Base-by-base conservation (phyloP, 352 stramenopile species). In the Globisporangium heterothallicum region DNA sequence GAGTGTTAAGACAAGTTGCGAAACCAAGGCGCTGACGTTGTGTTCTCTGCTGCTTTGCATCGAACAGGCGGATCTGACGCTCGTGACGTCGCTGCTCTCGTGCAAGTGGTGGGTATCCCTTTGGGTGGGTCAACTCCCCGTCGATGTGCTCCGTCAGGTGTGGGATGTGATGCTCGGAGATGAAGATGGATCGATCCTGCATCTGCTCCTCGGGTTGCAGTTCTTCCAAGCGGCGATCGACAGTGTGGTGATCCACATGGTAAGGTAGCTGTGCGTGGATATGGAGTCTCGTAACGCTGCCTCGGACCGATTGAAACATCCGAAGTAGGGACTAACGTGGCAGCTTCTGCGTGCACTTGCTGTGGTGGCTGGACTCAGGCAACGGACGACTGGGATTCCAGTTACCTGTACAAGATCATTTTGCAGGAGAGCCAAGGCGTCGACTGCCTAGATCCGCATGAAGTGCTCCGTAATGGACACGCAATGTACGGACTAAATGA, bases 101-200 rank as follows among this genome's bases (percentile, higher is more conserved):
- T 88, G 69, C 63, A 90, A 90, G 59, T 90, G 79, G 79, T 90
- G 88, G 32, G 74, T 90, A 5, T 72, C 74, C 6, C 43, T 90
- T 4, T 90, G 76, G 74, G 76, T 90, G 19, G 74, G 74, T 21
- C 70, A 86, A 49, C 49, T 88, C 6, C 74, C 76, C 6, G 27
- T 66, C 7, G 32, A 58, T 9, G 38, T 86, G 43, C 66, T 90
- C 10, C 58, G 68, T 42, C 49, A 72, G 16, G 62, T 88, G 6
- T 90, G 79, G 79, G 62, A 84, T 35, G 71, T 62, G 1, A 88
- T 88, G 76, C 54, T 90, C 0, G 61, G 56, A 6, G 56, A 74
- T 0, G 59, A 72, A 24, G 72, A 74, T 6, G 72, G 76, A 9
- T 71, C 72, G 1, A 80, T 86, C 49, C 38, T 86, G 40, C 79